Evolutionary conservation across 805 yeast genomes (phyloP).

Genomic region (Yueomyces sp.): DNA sequence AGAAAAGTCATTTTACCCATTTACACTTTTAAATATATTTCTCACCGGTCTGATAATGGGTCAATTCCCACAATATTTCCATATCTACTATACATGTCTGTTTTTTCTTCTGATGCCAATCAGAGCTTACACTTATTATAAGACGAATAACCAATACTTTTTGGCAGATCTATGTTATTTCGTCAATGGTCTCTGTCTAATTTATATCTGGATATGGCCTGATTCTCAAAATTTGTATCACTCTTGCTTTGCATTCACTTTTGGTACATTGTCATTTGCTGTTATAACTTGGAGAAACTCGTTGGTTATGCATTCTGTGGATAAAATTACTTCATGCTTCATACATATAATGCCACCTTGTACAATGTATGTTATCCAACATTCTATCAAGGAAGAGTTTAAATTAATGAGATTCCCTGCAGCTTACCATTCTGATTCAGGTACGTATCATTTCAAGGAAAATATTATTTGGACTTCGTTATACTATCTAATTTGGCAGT

Average conservation of each 20-base stretch:
- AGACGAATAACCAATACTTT: constrained; percentile 68
- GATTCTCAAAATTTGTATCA: constrained; percentile 57
- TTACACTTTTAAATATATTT: constrained; percentile 56
- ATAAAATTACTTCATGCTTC: constrained; percentile 81
- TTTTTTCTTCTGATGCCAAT: constrained; percentile 65
- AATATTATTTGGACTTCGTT: constrained; percentile 61
- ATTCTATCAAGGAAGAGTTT: constrained; percentile 45
- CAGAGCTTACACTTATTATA: constrained; percentile 69
- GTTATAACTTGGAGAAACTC: constrained; percentile 95
- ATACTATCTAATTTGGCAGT: constrained; percentile 83
- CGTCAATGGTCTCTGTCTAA: constrained; percentile 57
- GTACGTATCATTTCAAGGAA: constrained; percentile 44
- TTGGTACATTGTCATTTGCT: constrained; percentile 87
- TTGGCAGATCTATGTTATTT: constrained; percentile 90
- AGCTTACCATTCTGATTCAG: constrained; percentile 31
- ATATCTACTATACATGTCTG: constrained; percentile 53
- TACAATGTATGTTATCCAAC: constrained; percentile 76
- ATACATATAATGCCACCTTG: constrained; percentile 88
- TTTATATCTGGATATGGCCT: constrained; percentile 78
- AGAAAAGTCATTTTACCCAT: constrained; percentile 73
- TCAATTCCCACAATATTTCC: constrained; percentile 62
- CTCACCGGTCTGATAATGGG: constrained; percentile 68
- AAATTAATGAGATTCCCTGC: constrained; percentile 62
- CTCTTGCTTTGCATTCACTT: constrained; percentile 72
- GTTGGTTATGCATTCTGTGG: constrained; percentile 79